phyloP scores from a whole-genome alignment of 2,329 filamentous ascomycete genomes.

The Curvularia sp. region DNA sequence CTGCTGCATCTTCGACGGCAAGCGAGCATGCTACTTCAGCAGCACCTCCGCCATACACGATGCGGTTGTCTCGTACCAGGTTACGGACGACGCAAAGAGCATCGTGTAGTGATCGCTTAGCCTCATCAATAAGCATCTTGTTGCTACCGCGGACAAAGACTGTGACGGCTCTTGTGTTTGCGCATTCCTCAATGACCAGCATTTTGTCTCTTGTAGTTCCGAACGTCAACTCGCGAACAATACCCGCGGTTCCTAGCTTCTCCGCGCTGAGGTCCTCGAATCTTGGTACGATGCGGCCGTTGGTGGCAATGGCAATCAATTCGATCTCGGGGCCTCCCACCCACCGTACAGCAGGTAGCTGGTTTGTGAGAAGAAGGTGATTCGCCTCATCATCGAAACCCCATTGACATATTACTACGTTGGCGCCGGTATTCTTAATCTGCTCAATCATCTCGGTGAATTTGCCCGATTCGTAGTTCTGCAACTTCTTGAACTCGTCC shows the following conservation, averaged over 20 bases:
- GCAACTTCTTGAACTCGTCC: constrained; percentile 97
- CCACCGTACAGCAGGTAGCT: constrained; percentile 95
- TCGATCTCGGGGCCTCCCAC: constrained; percentile 98
- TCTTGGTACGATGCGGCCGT: constrained; percentile 94
- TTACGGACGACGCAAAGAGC: constrained; percentile 97
- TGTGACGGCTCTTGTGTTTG: constrained; percentile 95
- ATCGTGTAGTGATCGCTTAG: constrained; percentile 95
- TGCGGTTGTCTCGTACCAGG: constrained; percentile 91
- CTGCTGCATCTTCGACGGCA: constrained; percentile 92
- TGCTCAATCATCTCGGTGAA: constrained; percentile 99
- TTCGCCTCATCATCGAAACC: constrained; percentile 99
- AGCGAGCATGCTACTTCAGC: constrained; percentile 97
- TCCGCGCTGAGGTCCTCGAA: constrained; percentile 92
- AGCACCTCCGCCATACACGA: constrained; percentile 96
- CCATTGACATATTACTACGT: constrained; percentile 99
- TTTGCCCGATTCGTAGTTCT: constrained; percentile 94
- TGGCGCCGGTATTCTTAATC: constrained; percentile 96
- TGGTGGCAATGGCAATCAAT: constrained; percentile 97
- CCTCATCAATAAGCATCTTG: constrained; percentile 99
- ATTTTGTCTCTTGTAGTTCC: constrained; percentile 99
- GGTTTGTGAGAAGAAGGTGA: constrained; percentile 93
- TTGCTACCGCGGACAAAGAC: constrained; percentile 97
- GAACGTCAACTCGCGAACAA: constrained; percentile 94
- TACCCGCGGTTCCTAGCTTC: constrained; percentile 88
- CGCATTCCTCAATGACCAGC: constrained; percentile 98